Evolutionary conservation across 169 alveolate genomes (phyloP).

Genomic region (Plasmodium inui): DNA sequence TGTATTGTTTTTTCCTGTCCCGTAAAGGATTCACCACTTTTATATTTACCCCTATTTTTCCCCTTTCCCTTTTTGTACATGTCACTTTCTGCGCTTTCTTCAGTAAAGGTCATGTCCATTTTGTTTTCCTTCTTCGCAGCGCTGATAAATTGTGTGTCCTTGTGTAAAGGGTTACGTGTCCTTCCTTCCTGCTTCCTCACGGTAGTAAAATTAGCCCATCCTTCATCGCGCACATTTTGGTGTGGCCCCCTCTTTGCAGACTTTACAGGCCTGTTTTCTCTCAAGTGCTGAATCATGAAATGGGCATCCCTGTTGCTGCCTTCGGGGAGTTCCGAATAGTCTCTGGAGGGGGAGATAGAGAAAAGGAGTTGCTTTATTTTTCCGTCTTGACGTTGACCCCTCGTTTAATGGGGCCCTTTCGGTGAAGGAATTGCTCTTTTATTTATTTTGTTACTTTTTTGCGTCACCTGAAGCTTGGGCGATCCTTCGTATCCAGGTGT

Average conservation of each 20-base stretch:
- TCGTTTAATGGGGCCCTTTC: not conserved
- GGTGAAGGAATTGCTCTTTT: not conserved
- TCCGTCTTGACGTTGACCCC: not conserved
- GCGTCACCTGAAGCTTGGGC: slow-evolving; percentile 13
- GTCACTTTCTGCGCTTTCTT: not conserved
- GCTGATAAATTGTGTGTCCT: not conserved
- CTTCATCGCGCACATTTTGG: not conserved
- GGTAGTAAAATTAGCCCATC: not conserved
- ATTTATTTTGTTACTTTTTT: not conserved
- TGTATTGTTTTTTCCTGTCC: not conserved
- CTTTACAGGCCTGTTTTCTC: slow-evolving; percentile 8
- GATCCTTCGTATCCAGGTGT: not conserved
- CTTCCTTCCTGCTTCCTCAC: not conserved
- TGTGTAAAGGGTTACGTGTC: not conserved
- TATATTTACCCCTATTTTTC: not conserved
- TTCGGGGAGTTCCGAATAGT: slow-evolving; percentile 18
- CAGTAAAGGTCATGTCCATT: not conserved
- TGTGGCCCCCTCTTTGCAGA: not conserved
- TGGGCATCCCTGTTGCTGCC: not conserved
- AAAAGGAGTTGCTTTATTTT: not conserved
- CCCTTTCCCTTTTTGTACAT: not conserved
- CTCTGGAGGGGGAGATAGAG: not conserved
- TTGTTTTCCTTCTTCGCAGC: not conserved
- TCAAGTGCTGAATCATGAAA: slow-evolving; percentile 7
- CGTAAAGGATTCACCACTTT: not conserved